A percentile compares a stretch with the other conserved stretches of the same genome.
These are phyloP conservation scores for Globisporangium echinulatum DNA, from an alignment of 352 stramenopile species.

Conservation along the genomic window DNA sequence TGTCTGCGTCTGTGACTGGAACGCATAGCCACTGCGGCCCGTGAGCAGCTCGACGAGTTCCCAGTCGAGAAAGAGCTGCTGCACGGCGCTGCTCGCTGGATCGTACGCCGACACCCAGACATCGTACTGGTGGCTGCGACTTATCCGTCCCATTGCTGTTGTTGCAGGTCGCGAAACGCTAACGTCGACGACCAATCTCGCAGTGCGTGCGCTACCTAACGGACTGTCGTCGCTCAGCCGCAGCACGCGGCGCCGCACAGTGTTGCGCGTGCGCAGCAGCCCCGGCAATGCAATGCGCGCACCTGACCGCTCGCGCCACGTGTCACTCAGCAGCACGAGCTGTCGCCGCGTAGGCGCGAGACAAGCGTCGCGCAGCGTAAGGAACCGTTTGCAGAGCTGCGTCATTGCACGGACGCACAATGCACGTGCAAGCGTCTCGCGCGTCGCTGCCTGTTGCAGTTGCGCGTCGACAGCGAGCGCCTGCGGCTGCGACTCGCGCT, in stretches of 20 bases:
- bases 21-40: background rate
- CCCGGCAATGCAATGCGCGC: slow-evolving; percentile 42
- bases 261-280: slow-evolving; percentile 30
- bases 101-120: slow-evolving; percentile 60
- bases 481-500: slow-evolving; percentile 22
- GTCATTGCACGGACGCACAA: slow-evolving; percentile 25
- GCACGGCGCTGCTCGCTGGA: slow-evolving; percentile 20
- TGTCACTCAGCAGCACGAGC: slow-evolving; percentile 33
- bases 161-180: slow-evolving; percentile 19
- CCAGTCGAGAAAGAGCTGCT: slow-evolving; percentile 68
- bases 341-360: slow-evolving; percentile 37
- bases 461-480: slow-evolving; percentile 12
- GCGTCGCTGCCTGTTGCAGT: slow-evolving; percentile 22
- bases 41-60: slow-evolving; percentile 55
- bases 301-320: slow-evolving; percentile 19
- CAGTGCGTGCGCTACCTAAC: background rate
- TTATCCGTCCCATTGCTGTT: background rate
- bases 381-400: slow-evolving; percentile 26
- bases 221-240: slow-evolving; percentile 21
- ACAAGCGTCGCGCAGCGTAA: slow-evolving; percentile 42
- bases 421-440: slow-evolving; percentile 22
- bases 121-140: slow-evolving; percentile 5
- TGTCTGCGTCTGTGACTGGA: background rate
- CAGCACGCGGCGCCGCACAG: slow-evolving; percentile 31
- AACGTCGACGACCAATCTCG: slow-evolving; percentile 44